phyloP scores from a whole-genome alignment of 2,329 filamentous ascomycete genomes.

The Microdochium trichocladiopsis region DNA sequence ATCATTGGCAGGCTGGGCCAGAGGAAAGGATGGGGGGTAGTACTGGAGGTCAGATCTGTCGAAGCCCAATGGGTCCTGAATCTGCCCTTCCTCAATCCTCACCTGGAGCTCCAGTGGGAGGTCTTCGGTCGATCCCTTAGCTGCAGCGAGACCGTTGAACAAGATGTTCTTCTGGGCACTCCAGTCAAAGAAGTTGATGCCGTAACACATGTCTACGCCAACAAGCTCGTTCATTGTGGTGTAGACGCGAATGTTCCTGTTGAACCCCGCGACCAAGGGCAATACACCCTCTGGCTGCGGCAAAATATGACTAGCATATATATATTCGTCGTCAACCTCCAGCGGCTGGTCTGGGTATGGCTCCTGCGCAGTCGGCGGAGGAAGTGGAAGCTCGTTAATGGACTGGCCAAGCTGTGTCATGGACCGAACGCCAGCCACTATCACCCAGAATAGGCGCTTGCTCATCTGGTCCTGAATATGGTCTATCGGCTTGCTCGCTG shows the following conservation, averaged over 20 bases:
- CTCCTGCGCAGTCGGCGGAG: slow-evolving; percentile 67
- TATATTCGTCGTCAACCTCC: slow-evolving; percentile 79
- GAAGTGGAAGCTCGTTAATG: slow-evolving; percentile 65
- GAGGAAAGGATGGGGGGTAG: slow-evolving; percentile 41
- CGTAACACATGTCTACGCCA: slow-evolving; percentile 77
- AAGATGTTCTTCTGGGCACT: slow-evolving; percentile 69
- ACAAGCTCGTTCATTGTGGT: slow-evolving; percentile 72
- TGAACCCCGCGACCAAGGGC: slow-evolving; percentile 73
- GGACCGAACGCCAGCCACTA: slow-evolving; percentile 68
- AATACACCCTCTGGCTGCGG: slow-evolving; percentile 61
- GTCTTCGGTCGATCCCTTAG: slow-evolving; percentile 60
- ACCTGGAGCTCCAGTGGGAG: slow-evolving; percentile 65
- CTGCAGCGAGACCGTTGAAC: slow-evolving; percentile 61
- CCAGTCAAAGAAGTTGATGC: slow-evolving; percentile 71
- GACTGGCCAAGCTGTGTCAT: slow-evolving; percentile 71
- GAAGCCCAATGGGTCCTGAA: slow-evolving; percentile 16
- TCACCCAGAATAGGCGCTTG: slow-evolving; percentile 78
- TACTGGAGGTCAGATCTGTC: slow-evolving; percentile 43
- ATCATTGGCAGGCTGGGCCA: slow-evolving; percentile 39
- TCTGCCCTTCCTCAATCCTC: slow-evolving; percentile 29
- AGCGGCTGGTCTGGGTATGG: slow-evolving; percentile 73
- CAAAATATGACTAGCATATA: slow-evolving; percentile 63
- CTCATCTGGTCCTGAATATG: slow-evolving; percentile 67
- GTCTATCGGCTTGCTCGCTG: slow-evolving; percentile 46
- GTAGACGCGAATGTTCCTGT: slow-evolving; percentile 71